Evolutionary conservation across 768 basidiomycete genomes (phyloP).

Genomic region (Tylopilus rubrobrunneus): DNA sequence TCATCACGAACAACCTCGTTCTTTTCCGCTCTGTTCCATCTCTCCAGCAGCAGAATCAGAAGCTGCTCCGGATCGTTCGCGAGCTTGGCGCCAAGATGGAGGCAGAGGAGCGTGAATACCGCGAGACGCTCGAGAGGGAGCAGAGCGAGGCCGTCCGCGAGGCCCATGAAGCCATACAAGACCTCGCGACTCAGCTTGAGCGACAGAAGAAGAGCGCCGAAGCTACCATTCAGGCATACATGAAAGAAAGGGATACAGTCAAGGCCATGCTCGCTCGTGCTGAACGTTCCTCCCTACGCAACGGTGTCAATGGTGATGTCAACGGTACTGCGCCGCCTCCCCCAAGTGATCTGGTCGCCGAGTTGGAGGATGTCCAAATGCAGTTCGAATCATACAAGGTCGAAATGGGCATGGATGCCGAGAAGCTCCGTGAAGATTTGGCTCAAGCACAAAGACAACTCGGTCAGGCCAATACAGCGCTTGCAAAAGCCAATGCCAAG

Average conservation of each 20-base stretch:
- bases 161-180: conserved; percentile 83
- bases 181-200: conserved; percentile 75
- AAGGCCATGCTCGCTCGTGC: conserved; percentile 66
- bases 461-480: conserved; percentile 55
- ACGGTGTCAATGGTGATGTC: conserved; percentile 31
- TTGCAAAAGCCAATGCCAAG: conserved; percentile 84
- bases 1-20: conserved; percentile 88
- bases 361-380: conserved; percentile 68
- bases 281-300: conserved; percentile 27
- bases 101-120: conserved; percentile 73
- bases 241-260: conserved; percentile 86
- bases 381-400: conserved; percentile 78
- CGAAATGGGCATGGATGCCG: conserved; percentile 79
- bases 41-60: conserved; percentile 91
- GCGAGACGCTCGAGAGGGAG: conserved; percentile 64
- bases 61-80: conserved; percentile 76
- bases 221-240: conserved; percentile 69
- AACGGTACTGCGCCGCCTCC: conserved; percentile 21
- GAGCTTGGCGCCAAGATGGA: conserved; percentile 86
- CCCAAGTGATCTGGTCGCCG: conserved; percentile 45
- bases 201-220: conserved; percentile 69
- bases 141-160: conserved; percentile 79
- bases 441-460: conserved; percentile 61
- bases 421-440: conserved; percentile 68
- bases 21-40: conserved; percentile 75